A percentile compares a stretch with the other conserved stretches of the same genome.
phyloP scores from a whole-genome alignment of 345 rosid species.

The Orychophragmus violaceus region DNA sequence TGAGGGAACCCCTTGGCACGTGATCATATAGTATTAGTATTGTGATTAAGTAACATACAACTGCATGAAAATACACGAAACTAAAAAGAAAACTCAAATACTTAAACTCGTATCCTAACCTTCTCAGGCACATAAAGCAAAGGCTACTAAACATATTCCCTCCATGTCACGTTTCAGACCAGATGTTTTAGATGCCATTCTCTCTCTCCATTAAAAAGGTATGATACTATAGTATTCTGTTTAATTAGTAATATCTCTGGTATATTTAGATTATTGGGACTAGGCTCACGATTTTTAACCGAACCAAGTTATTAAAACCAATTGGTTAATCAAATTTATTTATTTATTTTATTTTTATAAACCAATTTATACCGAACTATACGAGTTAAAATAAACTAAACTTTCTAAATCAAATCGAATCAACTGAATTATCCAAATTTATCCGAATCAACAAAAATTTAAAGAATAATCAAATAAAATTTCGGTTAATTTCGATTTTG shows the following conservation, averaged over 20 bases:
- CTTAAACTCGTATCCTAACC: not conserved
- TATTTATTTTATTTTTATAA: too few species aligned
- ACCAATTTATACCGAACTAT: too few species aligned
- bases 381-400: too few species aligned
- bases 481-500: too few species aligned
- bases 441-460: too few species aligned
- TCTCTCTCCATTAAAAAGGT: not conserved
- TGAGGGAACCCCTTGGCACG: slow-evolving; percentile 23
- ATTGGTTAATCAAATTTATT: too few species aligned
- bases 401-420: too few species aligned
- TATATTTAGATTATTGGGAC: not conserved
- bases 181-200: slow-evolving; percentile 14
- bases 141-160: slow-evolving; percentile 12
- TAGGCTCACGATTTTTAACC: too few species aligned
- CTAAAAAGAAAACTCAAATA: not conserved
- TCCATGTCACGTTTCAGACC: slow-evolving; percentile 25
- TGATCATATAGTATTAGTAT: slow-evolving; percentile 5
- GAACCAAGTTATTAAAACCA: too few species aligned
- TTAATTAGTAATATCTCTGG: not conserved
- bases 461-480: too few species aligned
- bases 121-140: slow-evolving; percentile 16
- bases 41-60: not conserved
- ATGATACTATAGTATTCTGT: not conserved
- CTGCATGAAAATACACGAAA: slow-evolving; percentile 9
- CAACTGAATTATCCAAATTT: too few species aligned